Conservation (phyloP, 2,329 filamentous ascomycete species). For the Cercospora sesami region DNA sequence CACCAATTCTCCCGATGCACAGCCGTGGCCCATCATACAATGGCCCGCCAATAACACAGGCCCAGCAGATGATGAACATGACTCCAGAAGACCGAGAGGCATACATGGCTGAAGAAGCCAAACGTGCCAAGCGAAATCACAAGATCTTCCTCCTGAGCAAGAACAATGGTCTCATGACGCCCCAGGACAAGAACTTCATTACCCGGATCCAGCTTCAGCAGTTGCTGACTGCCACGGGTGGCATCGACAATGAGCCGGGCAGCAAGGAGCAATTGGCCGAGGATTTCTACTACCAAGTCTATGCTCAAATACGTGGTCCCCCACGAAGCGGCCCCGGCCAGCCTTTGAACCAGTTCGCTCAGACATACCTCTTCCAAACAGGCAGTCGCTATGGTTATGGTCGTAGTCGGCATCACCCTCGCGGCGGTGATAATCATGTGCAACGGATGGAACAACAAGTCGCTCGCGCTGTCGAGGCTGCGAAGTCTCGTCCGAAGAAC, state of each 20-base stretch:
- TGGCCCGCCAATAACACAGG: slow-evolving; percentile 61
- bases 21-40: slow-evolving; percentile 52
- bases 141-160: slow-evolving; percentile 93
- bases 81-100: slow-evolving; percentile 80
- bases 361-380: slow-evolving; percentile 96
- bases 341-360: slow-evolving; percentile 91
- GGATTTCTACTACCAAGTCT: slow-evolving; percentile 98
- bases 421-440: slow-evolving; percentile 92
- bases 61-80: slow-evolving; percentile 72
- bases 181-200: slow-evolving; percentile 99
- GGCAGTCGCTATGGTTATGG: slow-evolving; percentile 75
- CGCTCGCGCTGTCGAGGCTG: slow-evolving; percentile 92
- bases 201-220: slow-evolving; percentile 97
- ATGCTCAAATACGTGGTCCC: slow-evolving; percentile 84
- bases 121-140: slow-evolving; percentile 93
- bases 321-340: slow-evolving; percentile 89
- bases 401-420: slow-evolving; percentile 65
- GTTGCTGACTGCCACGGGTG: slow-evolving; percentile 87
- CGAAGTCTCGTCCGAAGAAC: slow-evolving; percentile 96
- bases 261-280: slow-evolving; percentile 80
- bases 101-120: slow-evolving; percentile 86
- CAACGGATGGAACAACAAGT: slow-evolving; percentile 99
- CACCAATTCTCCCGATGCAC: slow-evolving; percentile 35
- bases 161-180: slow-evolving; percentile 97
- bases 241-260: slow-evolving; percentile 70